Evolutionary conservation across 495 filamentous ascomycete species (phyloP).

Genomic region (Podospora pseudopauciseta): DNA sequence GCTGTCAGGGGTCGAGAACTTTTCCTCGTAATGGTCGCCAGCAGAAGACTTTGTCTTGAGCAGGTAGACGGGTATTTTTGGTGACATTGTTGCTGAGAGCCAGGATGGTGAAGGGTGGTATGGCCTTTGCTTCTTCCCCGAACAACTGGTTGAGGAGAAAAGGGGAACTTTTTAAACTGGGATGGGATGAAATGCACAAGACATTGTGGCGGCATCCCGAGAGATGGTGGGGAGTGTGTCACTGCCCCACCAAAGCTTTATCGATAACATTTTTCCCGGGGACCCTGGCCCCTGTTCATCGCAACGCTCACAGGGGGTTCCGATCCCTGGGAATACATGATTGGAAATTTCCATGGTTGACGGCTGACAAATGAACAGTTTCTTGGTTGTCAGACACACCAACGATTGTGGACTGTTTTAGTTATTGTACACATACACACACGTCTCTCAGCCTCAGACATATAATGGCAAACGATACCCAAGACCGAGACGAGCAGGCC

Average conservation of each 20-base stretch:
- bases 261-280: slow-evolving; percentile 30
- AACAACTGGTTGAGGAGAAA: background rate
- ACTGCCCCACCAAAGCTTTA: slow-evolving; percentile 26
- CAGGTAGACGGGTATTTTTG: slow-evolving; percentile 61
- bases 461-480: slow-evolving; percentile 35
- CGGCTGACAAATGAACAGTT: background rate
- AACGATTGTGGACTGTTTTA: background rate
- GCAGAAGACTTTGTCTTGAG: slow-evolving; percentile 84
- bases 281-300: slow-evolving; percentile 12
- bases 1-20: slow-evolving; percentile 50
- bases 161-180: background rate
- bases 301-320: background rate
- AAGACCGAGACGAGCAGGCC: slow-evolving; percentile 23
- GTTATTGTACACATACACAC: background rate
- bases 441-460: background rate
- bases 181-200: background rate
- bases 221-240: background rate
- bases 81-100: slow-evolving; percentile 12
- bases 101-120: background rate
- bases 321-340: slow-evolving; percentile 1
- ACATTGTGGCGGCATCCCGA: background rate
- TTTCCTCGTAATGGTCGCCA: slow-evolving; percentile 72
- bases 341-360: background rate
- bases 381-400: background rate
- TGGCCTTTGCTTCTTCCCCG: background rate